These are phyloP conservation scores for Rhynchosporium agropyri DNA, from an alignment of 2,329 filamentous ascomycete genomes.

Conservation along the genomic window DNA sequence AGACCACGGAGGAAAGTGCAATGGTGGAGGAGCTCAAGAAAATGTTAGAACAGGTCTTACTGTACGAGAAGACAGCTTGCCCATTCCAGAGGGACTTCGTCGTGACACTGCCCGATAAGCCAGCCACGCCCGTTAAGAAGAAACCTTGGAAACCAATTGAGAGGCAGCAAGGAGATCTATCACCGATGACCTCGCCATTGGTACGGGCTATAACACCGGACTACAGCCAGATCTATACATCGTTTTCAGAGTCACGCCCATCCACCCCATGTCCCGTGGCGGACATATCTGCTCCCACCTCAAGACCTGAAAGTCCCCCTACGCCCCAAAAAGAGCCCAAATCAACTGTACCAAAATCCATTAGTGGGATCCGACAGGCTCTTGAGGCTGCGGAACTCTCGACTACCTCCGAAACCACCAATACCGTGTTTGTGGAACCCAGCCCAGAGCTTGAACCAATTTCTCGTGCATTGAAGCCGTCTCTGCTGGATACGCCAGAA, in stretches of 20 bases:
- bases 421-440: not conserved
- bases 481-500: constrained; percentile 20
- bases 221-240: not conserved
- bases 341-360: not conserved
- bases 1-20: constrained; percentile 62
- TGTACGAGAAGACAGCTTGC: constrained; percentile 86
- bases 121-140: constrained; percentile 65
- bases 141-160: constrained; percentile 66
- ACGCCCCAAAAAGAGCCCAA: constrained; percentile 17
- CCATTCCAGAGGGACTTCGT: constrained; percentile 80
- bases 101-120: constrained; percentile 70
- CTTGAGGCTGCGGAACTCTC: constrained; percentile 2
- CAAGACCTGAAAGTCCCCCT: not conserved
- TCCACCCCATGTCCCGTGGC: constrained; percentile 14
- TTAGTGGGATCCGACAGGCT: not conserved
- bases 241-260: constrained; percentile 7
- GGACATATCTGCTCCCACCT: not conserved
- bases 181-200: constrained; percentile 16
- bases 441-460: not conserved
- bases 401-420: not conserved
- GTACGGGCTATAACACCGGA: constrained; percentile 5
- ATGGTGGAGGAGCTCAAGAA: constrained; percentile 68
- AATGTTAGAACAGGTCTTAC: constrained; percentile 71
- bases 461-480: constrained; percentile 15
- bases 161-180: constrained; percentile 24